Conservation (phyloP, 306 rosid species). For the Vachellia pachyceras region DNA sequence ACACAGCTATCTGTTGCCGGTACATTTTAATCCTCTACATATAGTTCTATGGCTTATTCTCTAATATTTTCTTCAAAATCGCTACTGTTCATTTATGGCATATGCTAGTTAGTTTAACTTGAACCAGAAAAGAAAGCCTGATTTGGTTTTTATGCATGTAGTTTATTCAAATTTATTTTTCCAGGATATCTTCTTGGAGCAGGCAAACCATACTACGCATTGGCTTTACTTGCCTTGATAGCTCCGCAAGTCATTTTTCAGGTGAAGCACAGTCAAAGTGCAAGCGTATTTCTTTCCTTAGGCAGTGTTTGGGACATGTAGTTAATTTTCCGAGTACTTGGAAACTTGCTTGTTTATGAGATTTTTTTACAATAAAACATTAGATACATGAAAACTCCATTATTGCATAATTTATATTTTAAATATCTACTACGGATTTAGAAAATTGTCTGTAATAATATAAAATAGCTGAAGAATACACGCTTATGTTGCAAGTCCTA, state of each 20-base stretch:
- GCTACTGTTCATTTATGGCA: not conserved
- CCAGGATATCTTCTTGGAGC: constrained; percentile 92
- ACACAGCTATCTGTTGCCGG: constrained; percentile 91
- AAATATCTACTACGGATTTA: not conserved
- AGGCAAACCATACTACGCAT: constrained; percentile 86
- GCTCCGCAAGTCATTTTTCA: constrained; percentile 85
- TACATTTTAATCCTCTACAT: constrained; percentile 44
- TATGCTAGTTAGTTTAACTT: not conserved
- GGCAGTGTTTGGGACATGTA: not conserved
- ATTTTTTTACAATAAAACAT: not conserved
- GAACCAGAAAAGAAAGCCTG: not conserved
- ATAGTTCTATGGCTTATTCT: not conserved
- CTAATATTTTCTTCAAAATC: not conserved
- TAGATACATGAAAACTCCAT: not conserved
- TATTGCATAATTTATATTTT: not conserved
- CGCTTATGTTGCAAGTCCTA: not conserved
- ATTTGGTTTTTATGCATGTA: not conserved
- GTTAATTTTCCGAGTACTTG: not conserved
- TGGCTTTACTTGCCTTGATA: constrained; percentile 80
- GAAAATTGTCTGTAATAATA: constrained; percentile 3
- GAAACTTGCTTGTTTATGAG: not conserved
- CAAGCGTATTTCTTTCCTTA: not conserved
- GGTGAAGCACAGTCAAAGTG: constrained; percentile 46
- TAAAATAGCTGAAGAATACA: not conserved
- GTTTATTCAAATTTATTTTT: constrained; percentile 20